Evolutionary conservation across 2,329 filamentous ascomycete genomes (phyloP).

Genomic region (Massarina eburnea): DNA sequence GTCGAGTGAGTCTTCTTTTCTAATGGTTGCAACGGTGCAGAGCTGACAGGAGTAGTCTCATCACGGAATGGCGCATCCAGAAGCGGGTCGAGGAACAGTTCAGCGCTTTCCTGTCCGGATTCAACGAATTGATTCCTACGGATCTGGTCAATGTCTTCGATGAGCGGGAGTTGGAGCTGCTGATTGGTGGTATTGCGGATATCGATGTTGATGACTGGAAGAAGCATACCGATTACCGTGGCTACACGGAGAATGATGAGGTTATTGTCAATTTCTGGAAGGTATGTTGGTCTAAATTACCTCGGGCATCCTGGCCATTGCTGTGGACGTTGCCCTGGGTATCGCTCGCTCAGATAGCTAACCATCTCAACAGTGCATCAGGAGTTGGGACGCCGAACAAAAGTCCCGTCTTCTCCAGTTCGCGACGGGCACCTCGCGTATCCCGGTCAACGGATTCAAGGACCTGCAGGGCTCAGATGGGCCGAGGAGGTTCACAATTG

Average conservation of each 20-base stretch:
- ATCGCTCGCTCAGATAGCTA: no score
- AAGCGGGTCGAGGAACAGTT: conserved; percentile 98
- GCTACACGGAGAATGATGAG: conserved; percentile 96
- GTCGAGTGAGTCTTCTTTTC: conserved; percentile 66
- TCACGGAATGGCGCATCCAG: conserved; percentile 99
- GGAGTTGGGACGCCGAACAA: conserved; percentile 96
- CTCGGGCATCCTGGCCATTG: no score
- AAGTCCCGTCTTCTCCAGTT: conserved; percentile 96
- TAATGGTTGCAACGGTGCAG: neutral
- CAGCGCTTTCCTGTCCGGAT: conserved; percentile 94
- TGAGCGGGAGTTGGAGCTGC: conserved; percentile 90
- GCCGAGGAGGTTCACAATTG: conserved; percentile 92
- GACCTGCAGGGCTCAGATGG: conserved; percentile 97
- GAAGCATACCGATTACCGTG: conserved; percentile 99
- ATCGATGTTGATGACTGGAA: conserved; percentile 99
- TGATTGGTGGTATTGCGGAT: conserved; percentile 99
- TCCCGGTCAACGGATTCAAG: conserved; percentile 99
- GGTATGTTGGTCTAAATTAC: conserved; percentile 42
- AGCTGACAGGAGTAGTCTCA: conserved; percentile 59
- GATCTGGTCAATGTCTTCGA: conserved; percentile 99
- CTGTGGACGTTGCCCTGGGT: no score
- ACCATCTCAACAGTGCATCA: conserved; percentile 73
- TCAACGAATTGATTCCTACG: conserved; percentile 94
- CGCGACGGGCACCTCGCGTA: conserved; percentile 94
- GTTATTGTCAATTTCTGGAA: conserved; percentile 99